Base-by-base conservation (phyloP, 1,139 yeast species). In the Candida frijolesensis region DNA sequence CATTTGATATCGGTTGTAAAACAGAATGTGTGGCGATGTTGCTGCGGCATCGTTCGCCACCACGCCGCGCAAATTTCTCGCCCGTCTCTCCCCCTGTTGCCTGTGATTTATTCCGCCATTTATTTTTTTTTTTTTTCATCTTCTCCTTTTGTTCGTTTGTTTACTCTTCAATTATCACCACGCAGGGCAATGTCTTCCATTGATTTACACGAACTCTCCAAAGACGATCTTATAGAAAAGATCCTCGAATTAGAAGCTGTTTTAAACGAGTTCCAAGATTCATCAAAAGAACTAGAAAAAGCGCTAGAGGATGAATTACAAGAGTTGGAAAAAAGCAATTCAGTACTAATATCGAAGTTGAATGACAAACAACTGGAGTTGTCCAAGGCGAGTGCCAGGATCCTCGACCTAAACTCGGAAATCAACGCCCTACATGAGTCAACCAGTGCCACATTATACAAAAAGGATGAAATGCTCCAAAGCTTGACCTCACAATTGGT, bases 301-400 rank as follows among this genome's bases (percentile, higher is more conserved):
- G 79, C 78, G 0, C 62, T 76, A 40, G 81, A 76, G 55, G 75
- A 71, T 29, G 81, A 76, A 54, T 63, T 76, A 30, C 68, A 64
- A 45, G 67, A 60, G 9, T 57, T 73, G 27, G 80, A 76, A 48
- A 51, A 55, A 9, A 56, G 72, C 15, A 42, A 32, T 2, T n/a
- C 38, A 51, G 56, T 37, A 51, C 53, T 37, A 49, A 56, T 3
- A 47, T 61, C 44, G 14, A 45, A 50, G 33, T 47, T 44, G 15
- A 14, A 22, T 12, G 4, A 12, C 27, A n/a, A 42, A 10, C 16
- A 53, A 45, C 18, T 50, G 44, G 46, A 54, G 51, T 37, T 43
- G 22, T 7, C 43, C 33, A 59, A 64, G 37, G 51, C 55, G 2
- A 57, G 59, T 30, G 38, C 42, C 5, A 60, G 58, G 37, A 53